A percentile compares a stretch with the other conserved stretches of the same genome.
Evolutionary conservation across 1,139 yeast genomes (phyloP).

Genomic region (Pichia kudriavzevii): DNA sequence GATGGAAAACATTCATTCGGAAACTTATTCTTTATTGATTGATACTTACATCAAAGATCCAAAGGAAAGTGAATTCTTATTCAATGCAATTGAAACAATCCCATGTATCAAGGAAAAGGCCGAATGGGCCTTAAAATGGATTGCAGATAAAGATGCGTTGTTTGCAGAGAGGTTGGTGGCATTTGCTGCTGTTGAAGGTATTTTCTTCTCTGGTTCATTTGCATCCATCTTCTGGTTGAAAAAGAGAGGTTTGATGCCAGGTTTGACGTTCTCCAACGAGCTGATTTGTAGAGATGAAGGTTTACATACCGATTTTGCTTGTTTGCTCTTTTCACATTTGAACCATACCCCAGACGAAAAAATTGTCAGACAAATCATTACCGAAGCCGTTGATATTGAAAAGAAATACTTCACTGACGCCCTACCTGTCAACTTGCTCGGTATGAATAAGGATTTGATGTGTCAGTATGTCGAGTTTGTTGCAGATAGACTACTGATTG

Average conservation of each 20-base stretch:
- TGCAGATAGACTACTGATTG: conserved; percentile 86
- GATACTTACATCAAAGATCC: conserved; percentile 96
- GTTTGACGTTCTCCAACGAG: conserved; percentile 93
- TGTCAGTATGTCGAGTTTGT: conserved; percentile 96
- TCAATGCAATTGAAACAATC: conserved; percentile 89
- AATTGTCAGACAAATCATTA: conserved; percentile 76
- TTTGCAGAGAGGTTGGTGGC: conserved; percentile 96
- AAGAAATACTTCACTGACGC: conserved; percentile 92
- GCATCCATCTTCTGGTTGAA: conserved; percentile 98
- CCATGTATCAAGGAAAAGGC: conserved; percentile 96
- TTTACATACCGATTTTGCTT: conserved; percentile 95
- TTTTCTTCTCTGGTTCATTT: conserved; percentile 94
- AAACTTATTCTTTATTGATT: conserved; percentile 88
- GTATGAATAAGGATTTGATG: conserved; percentile 90
- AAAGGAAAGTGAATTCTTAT: conserved; percentile 77
- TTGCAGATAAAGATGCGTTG: conserved; percentile 74
- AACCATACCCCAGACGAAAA: conserved; percentile 75
- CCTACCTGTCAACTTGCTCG: conserved; percentile 81
- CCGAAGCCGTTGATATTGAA: conserved; percentile 94
- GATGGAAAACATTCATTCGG: conserved; percentile 99
- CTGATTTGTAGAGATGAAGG: conserved; percentile 98
- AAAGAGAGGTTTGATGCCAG: conserved; percentile 98
- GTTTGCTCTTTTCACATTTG: conserved; percentile 87
- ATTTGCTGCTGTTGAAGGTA: conserved; percentile 98
- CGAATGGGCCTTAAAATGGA: conserved; percentile 98